These are phyloP conservation scores for Amanita molliuscula DNA, from an alignment of 768 basidiomycete species.

Conservation along the genomic window DNA sequence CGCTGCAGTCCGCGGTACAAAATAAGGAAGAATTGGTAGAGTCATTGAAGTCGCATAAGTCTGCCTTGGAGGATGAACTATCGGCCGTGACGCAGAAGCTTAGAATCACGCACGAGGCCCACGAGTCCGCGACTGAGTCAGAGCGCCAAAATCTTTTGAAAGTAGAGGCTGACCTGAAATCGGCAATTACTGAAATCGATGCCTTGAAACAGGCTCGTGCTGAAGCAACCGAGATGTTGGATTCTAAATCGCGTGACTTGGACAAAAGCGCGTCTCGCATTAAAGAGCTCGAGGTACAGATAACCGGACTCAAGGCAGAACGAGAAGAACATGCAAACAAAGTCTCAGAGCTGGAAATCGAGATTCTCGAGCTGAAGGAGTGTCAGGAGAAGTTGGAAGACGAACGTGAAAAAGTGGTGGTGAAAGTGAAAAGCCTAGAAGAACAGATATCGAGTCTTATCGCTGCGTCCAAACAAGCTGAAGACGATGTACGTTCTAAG, in stretches of 20 bases:
- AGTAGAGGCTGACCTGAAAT: slow-evolving; percentile 51
- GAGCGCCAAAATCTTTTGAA: slow-evolving; percentile 58
- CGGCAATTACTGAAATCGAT: slow-evolving; percentile 41
- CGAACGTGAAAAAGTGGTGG: slow-evolving; percentile 32
- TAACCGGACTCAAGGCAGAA: slow-evolving; percentile 43
- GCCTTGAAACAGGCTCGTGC: slow-evolving; percentile 40
- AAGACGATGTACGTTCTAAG: slow-evolving; percentile 35
- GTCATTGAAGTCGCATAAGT: slow-evolving; percentile 38
- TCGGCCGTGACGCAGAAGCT: slow-evolving; percentile 39
- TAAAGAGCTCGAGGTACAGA: slow-evolving; percentile 35
- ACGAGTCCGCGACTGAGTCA: slow-evolving; percentile 37
- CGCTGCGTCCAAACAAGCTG: slow-evolving; percentile 35
- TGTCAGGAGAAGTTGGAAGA: slow-evolving; percentile 56
- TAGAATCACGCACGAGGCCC: slow-evolving; percentile 33
- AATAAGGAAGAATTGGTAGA: slow-evolving; percentile 37
- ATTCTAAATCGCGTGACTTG: slow-evolving; percentile 18
- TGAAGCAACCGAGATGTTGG: slow-evolving; percentile 35
- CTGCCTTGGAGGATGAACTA: slow-evolving; percentile 40
- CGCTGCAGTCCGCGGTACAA: slow-evolving; percentile 27
- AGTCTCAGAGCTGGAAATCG: slow-evolving; percentile 74
- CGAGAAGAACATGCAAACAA: slow-evolving; percentile 63
- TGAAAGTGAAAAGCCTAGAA: slow-evolving; percentile 41
- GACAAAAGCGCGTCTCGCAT: slow-evolving; percentile 14
- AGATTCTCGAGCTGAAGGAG: slow-evolving; percentile 71
- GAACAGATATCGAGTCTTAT: slow-evolving; percentile 39